Evolutionary conservation across 768 basidiomycete species (phyloP).

Genomic region (Brasilioporus rufonigricans): DNA sequence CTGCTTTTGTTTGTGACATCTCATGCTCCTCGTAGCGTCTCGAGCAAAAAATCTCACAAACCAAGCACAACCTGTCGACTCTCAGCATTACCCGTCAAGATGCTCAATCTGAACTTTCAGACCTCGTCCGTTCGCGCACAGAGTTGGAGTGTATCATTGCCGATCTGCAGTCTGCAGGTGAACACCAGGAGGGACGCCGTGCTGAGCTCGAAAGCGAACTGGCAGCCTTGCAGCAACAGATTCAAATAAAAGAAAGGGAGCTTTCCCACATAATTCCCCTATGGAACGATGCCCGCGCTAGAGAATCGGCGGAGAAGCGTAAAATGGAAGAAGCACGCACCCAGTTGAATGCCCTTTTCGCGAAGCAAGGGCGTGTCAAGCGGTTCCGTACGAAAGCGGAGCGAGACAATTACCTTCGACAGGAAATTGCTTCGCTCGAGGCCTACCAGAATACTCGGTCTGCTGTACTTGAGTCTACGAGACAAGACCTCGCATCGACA

Average conservation of each 20-base stretch:
- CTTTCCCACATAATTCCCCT: constrained; percentile 66
- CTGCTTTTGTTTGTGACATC: not conserved
- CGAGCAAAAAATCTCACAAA: constrained; percentile 68
- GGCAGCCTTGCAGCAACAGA: constrained; percentile 52
- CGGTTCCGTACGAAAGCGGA: constrained; percentile 83
- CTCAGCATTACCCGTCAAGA: constrained; percentile 69
- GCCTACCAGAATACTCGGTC: constrained; percentile 56
- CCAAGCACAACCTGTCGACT: constrained; percentile 70
- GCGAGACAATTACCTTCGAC: constrained; percentile 77
- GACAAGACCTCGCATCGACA: constrained; percentile 47
- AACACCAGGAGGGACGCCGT: constrained; percentile 62
- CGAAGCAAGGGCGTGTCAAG: constrained; percentile 86
- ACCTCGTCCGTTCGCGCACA: constrained; percentile 79
- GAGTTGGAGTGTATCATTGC: constrained; percentile 82
- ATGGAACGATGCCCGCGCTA: constrained; percentile 59
- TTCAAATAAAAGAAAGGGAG: constrained; percentile 58
- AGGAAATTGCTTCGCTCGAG: constrained; percentile 73
- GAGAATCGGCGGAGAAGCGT: constrained; percentile 55
- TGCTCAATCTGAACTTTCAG: constrained; percentile 78
- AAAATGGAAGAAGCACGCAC: constrained; percentile 75
- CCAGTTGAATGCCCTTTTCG: constrained; percentile 69
- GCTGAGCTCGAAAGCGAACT: constrained; percentile 67
- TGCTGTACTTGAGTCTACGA: constrained; percentile 52
- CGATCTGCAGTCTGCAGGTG: constrained; percentile 69
- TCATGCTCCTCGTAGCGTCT: constrained; percentile 50